Evolutionary conservation across 2,329 filamentous ascomycete genomes (phyloP).

Genomic region (Sporothrix pseudoabietina): DNA sequence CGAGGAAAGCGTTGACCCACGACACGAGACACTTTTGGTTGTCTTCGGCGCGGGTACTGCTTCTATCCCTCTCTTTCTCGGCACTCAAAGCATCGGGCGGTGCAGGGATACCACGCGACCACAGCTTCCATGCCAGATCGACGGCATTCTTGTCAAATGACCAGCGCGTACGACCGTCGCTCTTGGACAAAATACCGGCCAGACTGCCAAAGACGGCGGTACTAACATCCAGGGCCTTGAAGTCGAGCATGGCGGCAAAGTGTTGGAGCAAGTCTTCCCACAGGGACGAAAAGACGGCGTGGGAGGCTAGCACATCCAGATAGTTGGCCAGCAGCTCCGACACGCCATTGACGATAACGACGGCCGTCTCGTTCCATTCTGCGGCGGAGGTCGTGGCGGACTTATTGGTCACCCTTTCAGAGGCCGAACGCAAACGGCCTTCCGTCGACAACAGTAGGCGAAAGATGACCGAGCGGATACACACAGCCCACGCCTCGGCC

Average conservation of each 20-base stretch:
- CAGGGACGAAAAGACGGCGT: conserved; percentile 67
- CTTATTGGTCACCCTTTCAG: conserved; percentile 44
- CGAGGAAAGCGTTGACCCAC: conserved; percentile 75
- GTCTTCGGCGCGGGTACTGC: conserved; percentile 53
- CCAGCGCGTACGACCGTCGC: conserved; percentile 47
- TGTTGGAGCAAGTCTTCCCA: conserved; percentile 75
- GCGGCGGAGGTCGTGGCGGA: conserved; percentile 43
- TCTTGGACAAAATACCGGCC: conserved; percentile 61
- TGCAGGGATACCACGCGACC: conserved; percentile 66
- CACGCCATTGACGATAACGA: conserved; percentile 72
- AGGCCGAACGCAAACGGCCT: conserved; percentile 50
- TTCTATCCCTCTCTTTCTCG: conserved; percentile 33
- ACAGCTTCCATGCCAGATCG: conserved; percentile 67
- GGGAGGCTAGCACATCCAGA: conserved; percentile 68
- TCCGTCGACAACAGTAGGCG: conserved; percentile 73
- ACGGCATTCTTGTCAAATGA: conserved; percentile 56
- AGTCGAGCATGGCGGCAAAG: conserved; percentile 65
- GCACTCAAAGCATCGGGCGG: conserved; percentile 45
- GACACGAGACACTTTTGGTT: conserved; percentile 84
- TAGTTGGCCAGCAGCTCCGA: conserved; percentile 75
- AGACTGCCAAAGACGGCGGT: conserved; percentile 71
- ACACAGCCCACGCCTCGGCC: conserved; percentile 79
- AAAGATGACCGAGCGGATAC: conserved; percentile 79
- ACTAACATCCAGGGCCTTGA: conserved; percentile 68
- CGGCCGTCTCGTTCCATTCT: conserved; percentile 74